Evolutionary conservation across 2,329 filamentous ascomycete species (phyloP), one percentile per base, ranked within the genome.

Genomic region (Plenodomus biglobosus): DNA sequence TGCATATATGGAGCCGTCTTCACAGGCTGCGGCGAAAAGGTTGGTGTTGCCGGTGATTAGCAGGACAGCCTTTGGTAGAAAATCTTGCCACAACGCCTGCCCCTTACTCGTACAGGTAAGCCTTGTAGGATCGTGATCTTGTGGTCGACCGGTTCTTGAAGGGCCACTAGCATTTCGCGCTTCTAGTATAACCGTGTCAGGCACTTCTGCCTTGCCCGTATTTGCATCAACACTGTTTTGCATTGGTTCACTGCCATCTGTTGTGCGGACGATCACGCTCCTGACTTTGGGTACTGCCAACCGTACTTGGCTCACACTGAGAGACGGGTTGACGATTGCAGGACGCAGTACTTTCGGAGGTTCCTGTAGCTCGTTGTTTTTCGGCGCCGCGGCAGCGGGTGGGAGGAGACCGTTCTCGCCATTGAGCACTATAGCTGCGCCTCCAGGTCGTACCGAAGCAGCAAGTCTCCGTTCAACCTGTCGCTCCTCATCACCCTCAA

Each of bases 11-110:
- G 86, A 90, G 15, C 91, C 94, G 65, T 97, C 94, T 69, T 99
- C 94, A 64, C 92, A 96, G 8, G 88, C 92, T 15, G 87, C 92
- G 0, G 89, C 87, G 88, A 94, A 99, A 67, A 97, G 92, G 58
- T 88, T 85, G 61, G 87, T 85, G 70, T 91, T 97, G 2, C 91
- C 95, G 0, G 92, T 94, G 1, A 95, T 86, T 1, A 97, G 80
- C n/a, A 99, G 82, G 19, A 96, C 88, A 5, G 90, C 85, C 49
- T 87, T 83, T 0, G 92, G 92, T 13, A 99, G 76, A 62, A 90
- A 99, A 66, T 99, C 95, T 64, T 96, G 90, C 94, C 95, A 99
- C 3, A 97, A 72, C 1, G 87, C 78, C 46, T 86, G 84, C 3
- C 90, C 90, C 45, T 90, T 84, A 66, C 90, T 92, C 2, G 85